These are phyloP conservation scores for Dentipellis sp. DNA, from an alignment of 768 basidiomycete species.

Conservation along the genomic window DNA sequence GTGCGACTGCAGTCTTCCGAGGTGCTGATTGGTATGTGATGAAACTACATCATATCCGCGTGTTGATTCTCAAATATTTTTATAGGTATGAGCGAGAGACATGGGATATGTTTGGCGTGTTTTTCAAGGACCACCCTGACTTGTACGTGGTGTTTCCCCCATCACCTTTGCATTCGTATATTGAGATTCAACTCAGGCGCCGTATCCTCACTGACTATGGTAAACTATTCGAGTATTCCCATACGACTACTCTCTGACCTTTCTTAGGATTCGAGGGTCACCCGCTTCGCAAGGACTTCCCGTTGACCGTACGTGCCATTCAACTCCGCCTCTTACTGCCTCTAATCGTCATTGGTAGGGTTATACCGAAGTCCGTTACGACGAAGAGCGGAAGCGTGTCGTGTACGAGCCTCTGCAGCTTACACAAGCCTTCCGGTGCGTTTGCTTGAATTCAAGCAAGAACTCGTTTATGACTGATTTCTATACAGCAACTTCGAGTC, in stretches of 20 bases:
- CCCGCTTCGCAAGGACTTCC: conserved; percentile 97
- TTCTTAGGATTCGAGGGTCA: conserved; percentile 87
- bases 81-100: conserved; percentile 91
- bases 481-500: conserved; percentile 81
- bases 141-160: conserved; percentile 45
- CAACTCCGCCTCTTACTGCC: not conserved
- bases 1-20: conserved; percentile 64
- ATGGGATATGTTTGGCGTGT: conserved; percentile 97
- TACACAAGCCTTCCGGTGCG: conserved; percentile 94
- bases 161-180: conserved; percentile 1
- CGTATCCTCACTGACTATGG: conserved; percentile 98
- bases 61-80: conserved; percentile 1
- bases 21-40: conserved; percentile 87
- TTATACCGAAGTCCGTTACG: conserved; percentile 97
- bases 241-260: conserved; percentile 7
- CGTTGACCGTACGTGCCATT: conserved; percentile 64
- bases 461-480: conserved; percentile 1
- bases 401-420: conserved; percentile 97
- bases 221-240: conserved; percentile 19
- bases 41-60: not conserved
- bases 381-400: conserved; percentile 94
- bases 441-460: conserved; percentile 1
- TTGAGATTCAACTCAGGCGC: conserved; percentile 39
- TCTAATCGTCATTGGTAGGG: conserved; percentile 43
- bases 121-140: conserved; percentile 95